Base-by-base conservation (phyloP, 441 rosid species). In the Brassica hybrid region DNA sequence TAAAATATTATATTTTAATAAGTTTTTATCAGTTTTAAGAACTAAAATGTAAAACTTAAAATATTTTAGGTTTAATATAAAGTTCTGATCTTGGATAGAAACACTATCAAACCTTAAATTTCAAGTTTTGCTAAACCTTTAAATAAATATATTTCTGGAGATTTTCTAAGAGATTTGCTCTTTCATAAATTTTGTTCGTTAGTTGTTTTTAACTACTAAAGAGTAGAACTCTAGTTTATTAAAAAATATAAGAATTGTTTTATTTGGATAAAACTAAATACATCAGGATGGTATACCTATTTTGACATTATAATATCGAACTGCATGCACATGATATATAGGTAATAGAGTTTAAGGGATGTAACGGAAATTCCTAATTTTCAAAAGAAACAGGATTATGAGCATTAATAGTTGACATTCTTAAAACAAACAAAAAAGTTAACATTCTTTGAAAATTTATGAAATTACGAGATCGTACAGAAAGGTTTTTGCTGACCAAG, bases 401-500 rank as follows among this genome's bases (percentile, higher is more conserved):
- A 23, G 12, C 27, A 18, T 9, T 14, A 16, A 48, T 7, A 67
- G 12, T 5, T 21, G 6, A 13, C 32, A 25, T 27, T 27, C 19
- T 61, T 4, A 10, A 30, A 30, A 30, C 6, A 30, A 30, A 30
- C 1, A 30, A 30, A 30, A 30, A 30, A 67, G 11, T 5, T 21
- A 12, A 13, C 32, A 25, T 68, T 27, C 19, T 61, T 4, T 30
- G 34, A 10, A 27, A 27, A n/a, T 6, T 27, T 61, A 3, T 27
- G 41, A 27, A 17, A 13, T 7, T 7, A 30, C 21, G 36, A 62
- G 45, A 62, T 32, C 62, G 73, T 69, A 52, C 6, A 12, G 18
- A 59, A 69, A 54, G 73, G 73, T 32, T 50, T 69, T 4, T 69
- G 62, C 25, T 69, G 63, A 69, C 73, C 30, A 52, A 69, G 48